Evolutionary conservation across 306 rosid species (phyloP).

Genomic region (Abrus pulchellus): DNA sequence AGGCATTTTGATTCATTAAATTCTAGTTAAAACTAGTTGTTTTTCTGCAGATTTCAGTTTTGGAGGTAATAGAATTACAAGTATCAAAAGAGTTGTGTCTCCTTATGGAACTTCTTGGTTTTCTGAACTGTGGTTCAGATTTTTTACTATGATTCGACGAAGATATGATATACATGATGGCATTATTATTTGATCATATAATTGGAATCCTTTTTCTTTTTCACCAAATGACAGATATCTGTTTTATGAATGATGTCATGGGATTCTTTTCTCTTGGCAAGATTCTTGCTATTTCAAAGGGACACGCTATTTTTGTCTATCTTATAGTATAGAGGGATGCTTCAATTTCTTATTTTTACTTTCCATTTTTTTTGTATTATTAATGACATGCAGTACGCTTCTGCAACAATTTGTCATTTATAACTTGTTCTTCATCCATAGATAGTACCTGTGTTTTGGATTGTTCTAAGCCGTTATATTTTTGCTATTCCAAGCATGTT

Average conservation of each 20-base stretch:
- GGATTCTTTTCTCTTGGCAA: constrained; percentile 1
- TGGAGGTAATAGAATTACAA: constrained; percentile 60
- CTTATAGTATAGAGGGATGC: neutral
- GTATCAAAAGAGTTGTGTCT: neutral
- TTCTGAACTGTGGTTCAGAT: constrained; percentile 28
- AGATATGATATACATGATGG: constrained; percentile 25
- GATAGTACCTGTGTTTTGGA: neutral
- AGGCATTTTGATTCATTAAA: constrained; percentile 17
- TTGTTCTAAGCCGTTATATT: neutral
- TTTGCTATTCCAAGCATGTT: neutral
- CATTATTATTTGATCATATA: constrained; percentile 27
- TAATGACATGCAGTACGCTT: constrained; percentile 1
- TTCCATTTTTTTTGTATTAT: neutral
- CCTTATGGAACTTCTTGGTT: constrained; percentile 3
- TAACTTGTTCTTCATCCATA: neutral
- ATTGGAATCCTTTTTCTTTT: constrained; percentile 9
- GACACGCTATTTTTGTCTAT: neutral
- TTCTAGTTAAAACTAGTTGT: constrained; percentile 23
- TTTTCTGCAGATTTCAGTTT: constrained; percentile 62
- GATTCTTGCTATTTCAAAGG: constrained; percentile 10
- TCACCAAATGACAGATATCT: constrained; percentile 23
- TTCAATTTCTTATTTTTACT: neutral
- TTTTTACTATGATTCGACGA: constrained; percentile 14
- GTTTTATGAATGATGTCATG: constrained; percentile 28
- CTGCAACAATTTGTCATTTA: constrained; percentile 11